Evolutionary conservation across 345 rosid genomes (phyloP), one percentile per base, ranked within the genome.

Genomic region (Melastoma malabathricum): DNA sequence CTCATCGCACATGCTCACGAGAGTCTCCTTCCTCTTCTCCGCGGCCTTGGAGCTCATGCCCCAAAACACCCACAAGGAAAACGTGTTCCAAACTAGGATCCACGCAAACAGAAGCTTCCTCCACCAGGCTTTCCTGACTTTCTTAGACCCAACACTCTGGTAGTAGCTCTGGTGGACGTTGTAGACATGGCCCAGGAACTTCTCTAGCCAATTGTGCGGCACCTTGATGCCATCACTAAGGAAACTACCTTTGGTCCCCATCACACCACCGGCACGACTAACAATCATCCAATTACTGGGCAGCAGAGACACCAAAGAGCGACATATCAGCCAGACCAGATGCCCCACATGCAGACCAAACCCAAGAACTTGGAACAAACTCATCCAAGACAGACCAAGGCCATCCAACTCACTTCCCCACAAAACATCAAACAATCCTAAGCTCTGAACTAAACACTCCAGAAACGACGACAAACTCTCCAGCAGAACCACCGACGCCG

Each of bases 1-100:
- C 71, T 86, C 94, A 59, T 86, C 98, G 53, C 98, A 90, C 98
- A 90, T 86, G 50, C 87, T 84, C 29, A 72, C 68, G 15, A 90
- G 77, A 3, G 79, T 72, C 48, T 84, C 98, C 61, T 72, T 82
- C 81, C 89, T 75, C 68, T 75, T 86, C 58, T 86, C 98, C n/a
- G 70, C 69, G 19, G 82, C 94, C 66, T 76, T 85, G 44, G 83
- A 73, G 71, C 64, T 78, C 80, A 84, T 69, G 68, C 18, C 73
- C 66, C 75, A 80, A 25, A 86, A 79, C 51, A 75, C 63, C 75
- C 65, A 78, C 22, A 78, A 9, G 31, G 89, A 80, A 38, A 57
- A 43, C 15, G 77, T 0, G 43, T 57, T 54, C 88, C 82, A 84
- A 18, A 29, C 51, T 66, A 86, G 38, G 15, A 82, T 57, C 98